Percentiles rank a stretch among this genome's conserved stretches.
These are phyloP conservation scores for Arthrobotrys entomopaga DNA, from an alignment of 2,329 filamentous ascomycete species.

Conservation along the genomic window DNA sequence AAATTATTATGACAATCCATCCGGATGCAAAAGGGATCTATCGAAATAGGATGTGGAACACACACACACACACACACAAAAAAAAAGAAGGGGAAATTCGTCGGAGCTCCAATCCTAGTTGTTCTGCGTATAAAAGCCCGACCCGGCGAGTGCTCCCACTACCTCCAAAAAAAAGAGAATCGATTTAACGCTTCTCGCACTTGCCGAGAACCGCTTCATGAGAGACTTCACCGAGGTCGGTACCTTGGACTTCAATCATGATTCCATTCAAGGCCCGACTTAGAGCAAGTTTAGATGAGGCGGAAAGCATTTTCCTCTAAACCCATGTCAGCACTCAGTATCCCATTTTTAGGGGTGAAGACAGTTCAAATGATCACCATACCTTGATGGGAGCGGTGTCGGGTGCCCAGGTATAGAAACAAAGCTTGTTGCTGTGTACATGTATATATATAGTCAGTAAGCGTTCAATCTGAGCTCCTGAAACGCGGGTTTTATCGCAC, in stretches of 20 bases:
- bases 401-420: slow-evolving; percentile 81
- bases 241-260: slow-evolving; percentile 81
- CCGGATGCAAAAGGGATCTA: slow-evolving; percentile 6
- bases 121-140: no score
- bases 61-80: not conserved
- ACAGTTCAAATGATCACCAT: slow-evolving; percentile 60
- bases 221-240: slow-evolving; percentile 84
- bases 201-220: slow-evolving; percentile 75
- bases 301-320: slow-evolving; percentile 89
- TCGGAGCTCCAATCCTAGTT: no score
- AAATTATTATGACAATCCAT: slow-evolving; percentile 26
- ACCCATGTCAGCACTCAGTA: not conserved
- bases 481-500: slow-evolving; percentile 63
- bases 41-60: slow-evolving; percentile 10
- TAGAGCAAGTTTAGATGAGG: slow-evolving; percentile 85
- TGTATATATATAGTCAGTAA: not conserved
- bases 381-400: slow-evolving; percentile 84
- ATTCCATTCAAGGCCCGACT: slow-evolving; percentile 82
- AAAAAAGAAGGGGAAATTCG: not conserved
- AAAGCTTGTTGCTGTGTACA: slow-evolving; percentile 75
- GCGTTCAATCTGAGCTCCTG: not conserved
- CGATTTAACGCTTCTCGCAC: slow-evolving; percentile 61
- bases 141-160: no score
- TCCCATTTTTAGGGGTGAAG: slow-evolving; percentile 12
- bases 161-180: not conserved